These are phyloP conservation scores for Candida endomychidarum DNA, from an alignment of 805 yeast species.

Conservation along the genomic window DNA sequence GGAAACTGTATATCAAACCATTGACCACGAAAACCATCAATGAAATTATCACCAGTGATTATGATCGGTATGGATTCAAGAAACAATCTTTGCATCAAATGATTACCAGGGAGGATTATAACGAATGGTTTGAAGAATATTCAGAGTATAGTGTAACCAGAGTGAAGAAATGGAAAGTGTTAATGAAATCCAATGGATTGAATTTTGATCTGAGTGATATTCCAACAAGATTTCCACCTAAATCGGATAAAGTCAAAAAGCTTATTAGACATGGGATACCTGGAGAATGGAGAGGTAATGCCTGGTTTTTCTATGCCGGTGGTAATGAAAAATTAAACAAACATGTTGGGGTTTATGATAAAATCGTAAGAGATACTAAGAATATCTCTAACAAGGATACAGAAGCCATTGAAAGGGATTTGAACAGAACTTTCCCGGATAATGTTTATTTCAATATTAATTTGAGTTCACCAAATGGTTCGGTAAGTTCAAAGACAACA, in stretches of 20 bases:
- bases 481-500: too few relatives aligned
- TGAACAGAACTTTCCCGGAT: conserved; percentile 94
- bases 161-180: conserved; percentile 71
- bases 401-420: conserved; percentile 91
- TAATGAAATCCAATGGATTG: conserved; percentile 71
- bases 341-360: conserved; percentile 72
- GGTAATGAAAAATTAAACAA: conserved; percentile 73
- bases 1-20: conserved; percentile 12
- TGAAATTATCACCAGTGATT: conserved; percentile 19
- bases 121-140: conserved; percentile 75
- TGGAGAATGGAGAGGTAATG: conserved; percentile 95
- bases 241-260: conserved; percentile 74
- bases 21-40: conserved; percentile 10
- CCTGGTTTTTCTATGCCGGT: conserved; percentile 93
- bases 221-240: conserved; percentile 73
- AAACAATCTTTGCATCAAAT: conserved; percentile 52
- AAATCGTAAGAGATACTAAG: conserved; percentile 58
- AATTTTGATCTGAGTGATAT: conserved; percentile 21
- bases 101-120: conserved; percentile 56
- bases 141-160: conserved; percentile 61
- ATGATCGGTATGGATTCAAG: conserved; percentile 86
- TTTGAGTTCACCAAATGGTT: not conserved
- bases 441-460: conserved; percentile 69
- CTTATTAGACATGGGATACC: conserved; percentile 91
- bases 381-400: conserved; percentile 66